A percentile compares a stretch with the other conserved stretches of the same genome.
These are phyloP conservation scores for Zarea fungicola DNA, from an alignment of 2,329 filamentous ascomycete genomes.

Conservation along the genomic window DNA sequence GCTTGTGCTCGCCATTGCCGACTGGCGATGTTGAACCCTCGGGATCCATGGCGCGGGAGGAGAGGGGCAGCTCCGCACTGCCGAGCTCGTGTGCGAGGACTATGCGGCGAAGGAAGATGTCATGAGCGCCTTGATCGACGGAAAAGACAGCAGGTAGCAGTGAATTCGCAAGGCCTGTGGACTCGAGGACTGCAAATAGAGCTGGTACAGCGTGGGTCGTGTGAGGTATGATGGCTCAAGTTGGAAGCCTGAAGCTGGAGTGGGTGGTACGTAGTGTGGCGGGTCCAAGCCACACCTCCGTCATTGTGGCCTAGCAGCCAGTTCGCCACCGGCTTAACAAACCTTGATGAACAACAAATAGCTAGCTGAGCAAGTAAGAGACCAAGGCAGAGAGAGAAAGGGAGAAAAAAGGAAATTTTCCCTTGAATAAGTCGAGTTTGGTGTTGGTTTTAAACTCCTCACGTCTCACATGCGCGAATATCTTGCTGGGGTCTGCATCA, in stretches of 20 bases:
- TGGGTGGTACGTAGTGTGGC: conserved; percentile 8
- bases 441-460: no score
- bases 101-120: conserved; percentile 3
- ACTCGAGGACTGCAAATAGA: not conserved
- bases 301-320: conserved; percentile 7
- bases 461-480: no score
- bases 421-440: no score
- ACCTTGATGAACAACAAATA: no score
- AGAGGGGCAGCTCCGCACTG: conserved; percentile 33
- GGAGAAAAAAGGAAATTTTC: no score
- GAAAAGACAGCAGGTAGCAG: not conserved
- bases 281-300: conserved; percentile 10
- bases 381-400: no score
- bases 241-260: not conserved
- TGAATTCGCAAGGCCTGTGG: not conserved
- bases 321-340: no score
- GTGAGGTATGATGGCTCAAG: conserved; percentile 3
- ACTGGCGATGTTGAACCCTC: conserved; percentile 42
- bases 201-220: not conserved
- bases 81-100: conserved; percentile 30
- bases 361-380: no score
- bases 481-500: no score
- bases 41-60: conserved; percentile 50
- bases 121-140: conserved; percentile 2
- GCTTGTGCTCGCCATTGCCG: conserved; percentile 30